These are phyloP conservation scores for Scutellaria baicalensis DNA, from an alignment of 257 asterid species.

Conservation along the genomic window DNA sequence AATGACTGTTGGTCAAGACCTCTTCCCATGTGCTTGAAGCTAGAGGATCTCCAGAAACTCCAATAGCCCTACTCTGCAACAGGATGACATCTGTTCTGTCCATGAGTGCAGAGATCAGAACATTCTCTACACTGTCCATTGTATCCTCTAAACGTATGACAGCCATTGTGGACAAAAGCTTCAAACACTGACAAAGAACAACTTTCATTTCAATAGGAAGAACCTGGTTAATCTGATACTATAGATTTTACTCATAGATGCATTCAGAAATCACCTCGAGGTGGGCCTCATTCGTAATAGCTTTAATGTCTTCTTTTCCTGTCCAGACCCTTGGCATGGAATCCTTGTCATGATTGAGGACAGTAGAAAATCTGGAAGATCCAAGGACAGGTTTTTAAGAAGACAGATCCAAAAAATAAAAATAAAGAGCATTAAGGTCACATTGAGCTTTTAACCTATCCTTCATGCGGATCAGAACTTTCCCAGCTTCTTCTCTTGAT, in stretches of 20 bases:
- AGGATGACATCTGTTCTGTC: slow-evolving; percentile 20
- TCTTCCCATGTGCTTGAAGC: slow-evolving; percentile 62
- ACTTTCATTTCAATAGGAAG: not conserved
- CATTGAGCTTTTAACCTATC: slow-evolving; percentile 36
- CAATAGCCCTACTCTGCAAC: slow-evolving; percentile 17
- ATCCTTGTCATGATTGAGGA: slow-evolving; percentile 57
- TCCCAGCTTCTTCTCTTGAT: slow-evolving; percentile 66
- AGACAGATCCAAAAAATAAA: not conserved
- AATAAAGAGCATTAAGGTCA: not conserved
- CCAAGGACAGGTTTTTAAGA: slow-evolving; percentile 4
- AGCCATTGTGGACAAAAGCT: slow-evolving; percentile 44
- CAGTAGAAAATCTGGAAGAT: slow-evolving; percentile 38
- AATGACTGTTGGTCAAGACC: slow-evolving; percentile 17
- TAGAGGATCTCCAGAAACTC: slow-evolving; percentile 40
- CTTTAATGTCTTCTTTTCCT: slow-evolving; percentile 58
- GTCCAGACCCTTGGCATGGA: slow-evolving; percentile 68
- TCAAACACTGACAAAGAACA: slow-evolving; percentile 35
- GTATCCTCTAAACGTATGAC: slow-evolving; percentile 41
- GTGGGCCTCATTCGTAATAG: slow-evolving; percentile 49
- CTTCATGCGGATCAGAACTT: slow-evolving; percentile 53
- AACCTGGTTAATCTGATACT: not conserved
- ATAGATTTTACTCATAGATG: not conserved
- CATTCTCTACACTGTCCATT: slow-evolving; percentile 31
- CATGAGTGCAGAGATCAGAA: slow-evolving; percentile 36
- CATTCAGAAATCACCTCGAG: slow-evolving; percentile 37